Conservation (phyloP, 768 basidiomycete species). For the Leccinum ochraceum region DNA sequence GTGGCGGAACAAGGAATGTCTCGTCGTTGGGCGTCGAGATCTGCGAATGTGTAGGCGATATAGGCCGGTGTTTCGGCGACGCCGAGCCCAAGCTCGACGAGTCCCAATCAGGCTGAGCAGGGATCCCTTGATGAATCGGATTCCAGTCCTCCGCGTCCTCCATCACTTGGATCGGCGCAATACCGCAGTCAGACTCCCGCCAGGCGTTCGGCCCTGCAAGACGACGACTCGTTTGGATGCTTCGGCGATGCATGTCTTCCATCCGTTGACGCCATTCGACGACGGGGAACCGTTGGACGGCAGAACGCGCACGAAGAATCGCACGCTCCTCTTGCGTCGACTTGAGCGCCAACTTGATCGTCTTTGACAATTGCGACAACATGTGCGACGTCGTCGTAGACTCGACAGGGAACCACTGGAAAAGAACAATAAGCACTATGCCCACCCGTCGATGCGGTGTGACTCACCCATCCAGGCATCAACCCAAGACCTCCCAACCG, state of each 20-base stretch:
- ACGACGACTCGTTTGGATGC: constrained; percentile 69
- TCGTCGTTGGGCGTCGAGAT: constrained; percentile 52
- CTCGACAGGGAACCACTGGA: constrained; percentile 95
- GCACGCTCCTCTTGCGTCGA: constrained; percentile 90
- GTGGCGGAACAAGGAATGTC: constrained; percentile 38
- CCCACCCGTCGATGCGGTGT: background rate
- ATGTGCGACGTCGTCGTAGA: constrained; percentile 91
- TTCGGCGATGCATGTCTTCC: constrained; percentile 92
- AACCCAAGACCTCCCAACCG: constrained; percentile 92
- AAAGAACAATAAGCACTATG: constrained; percentile 2
- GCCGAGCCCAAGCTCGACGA: constrained; percentile 50
- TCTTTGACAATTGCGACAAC: constrained; percentile 92
- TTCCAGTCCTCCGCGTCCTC: constrained; percentile 80
- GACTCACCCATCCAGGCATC: constrained; percentile 95
- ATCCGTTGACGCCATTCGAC: constrained; percentile 96
- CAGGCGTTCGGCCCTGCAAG: constrained; percentile 75
- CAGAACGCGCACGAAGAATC: constrained; percentile 89
- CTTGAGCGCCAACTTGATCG: constrained; percentile 91
- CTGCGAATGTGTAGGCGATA: constrained; percentile 66
- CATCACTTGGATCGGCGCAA: constrained; percentile 45
- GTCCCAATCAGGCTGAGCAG: constrained; percentile 79
- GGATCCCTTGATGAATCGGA: constrained; percentile 63
- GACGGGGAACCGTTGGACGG: constrained; percentile 95
- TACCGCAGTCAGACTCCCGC: constrained; percentile 68
- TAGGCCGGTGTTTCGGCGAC: constrained; percentile 40